Conservation (phyloP, 108 stramenopile genomes). For the Nitzschia inconspicua region DNA sequence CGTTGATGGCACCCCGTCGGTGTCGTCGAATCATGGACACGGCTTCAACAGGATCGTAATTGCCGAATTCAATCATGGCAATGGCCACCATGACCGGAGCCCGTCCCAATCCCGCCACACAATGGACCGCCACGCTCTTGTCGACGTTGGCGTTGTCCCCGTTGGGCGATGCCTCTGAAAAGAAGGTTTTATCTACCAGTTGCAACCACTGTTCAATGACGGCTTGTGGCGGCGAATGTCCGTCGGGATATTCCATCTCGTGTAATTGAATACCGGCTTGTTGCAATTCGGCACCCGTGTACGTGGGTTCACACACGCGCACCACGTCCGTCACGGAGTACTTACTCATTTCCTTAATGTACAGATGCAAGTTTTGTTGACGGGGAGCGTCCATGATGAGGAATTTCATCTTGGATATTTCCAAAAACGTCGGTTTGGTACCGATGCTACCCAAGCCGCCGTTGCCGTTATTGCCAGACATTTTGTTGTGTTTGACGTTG, state of each 20-base stretch:
- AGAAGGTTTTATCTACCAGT: conserved; percentile 85
- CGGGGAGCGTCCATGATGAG: conserved; percentile 99
- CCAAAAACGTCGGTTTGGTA: conserved; percentile 23
- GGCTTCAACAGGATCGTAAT: conserved; percentile 89
- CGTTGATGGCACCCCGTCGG: conserved; percentile 95
- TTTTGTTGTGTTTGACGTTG: not conserved
- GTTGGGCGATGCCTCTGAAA: not conserved
- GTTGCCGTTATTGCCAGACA: conserved; percentile 5
- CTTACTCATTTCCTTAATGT: conserved; percentile 89
- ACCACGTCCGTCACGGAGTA: conserved; percentile 91
- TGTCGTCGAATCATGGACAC: conserved; percentile 87
- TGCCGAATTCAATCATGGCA: conserved; percentile 93
- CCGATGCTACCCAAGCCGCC: conserved; percentile 10
- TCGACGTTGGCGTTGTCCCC: not conserved
- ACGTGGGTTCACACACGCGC: conserved; percentile 93
- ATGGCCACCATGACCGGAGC: conserved; percentile 97
- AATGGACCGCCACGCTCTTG: conserved; percentile 92
- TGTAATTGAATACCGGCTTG: conserved; percentile 85
- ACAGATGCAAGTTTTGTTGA: conserved; percentile 87
- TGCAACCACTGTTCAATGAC: conserved; percentile 85
- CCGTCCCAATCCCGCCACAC: conserved; percentile 96
- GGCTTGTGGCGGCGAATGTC: conserved; percentile 81
- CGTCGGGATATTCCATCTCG: conserved; percentile 96
- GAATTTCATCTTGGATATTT: conserved; percentile 66
- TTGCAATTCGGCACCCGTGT: conserved; percentile 68